A percentile compares a stretch with the other conserved stretches of the same genome.
phyloP scores from a whole-genome alignment of 1,284 basidiomycete species.

The Xerocomus amazonicus region DNA sequence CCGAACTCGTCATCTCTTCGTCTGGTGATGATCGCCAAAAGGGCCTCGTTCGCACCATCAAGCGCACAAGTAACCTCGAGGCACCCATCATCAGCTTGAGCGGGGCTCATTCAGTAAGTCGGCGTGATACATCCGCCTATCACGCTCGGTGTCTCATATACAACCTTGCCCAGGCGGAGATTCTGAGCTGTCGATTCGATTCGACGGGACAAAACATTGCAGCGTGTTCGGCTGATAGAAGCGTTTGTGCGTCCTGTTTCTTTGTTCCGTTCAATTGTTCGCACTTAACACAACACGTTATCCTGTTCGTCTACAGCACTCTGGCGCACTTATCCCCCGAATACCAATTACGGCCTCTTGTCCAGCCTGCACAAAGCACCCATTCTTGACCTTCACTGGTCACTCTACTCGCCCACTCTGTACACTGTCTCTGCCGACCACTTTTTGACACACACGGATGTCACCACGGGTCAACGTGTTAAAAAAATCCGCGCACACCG shows the following conservation, averaged over 20 bases:
- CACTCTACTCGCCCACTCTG: conserved; percentile 63
- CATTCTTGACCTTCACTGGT: conserved; percentile 80
- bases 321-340: conserved; percentile 79
- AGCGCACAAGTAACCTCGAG: conserved; percentile 73
- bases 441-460: conserved; percentile 69
- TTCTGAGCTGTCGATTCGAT: conserved; percentile 76
- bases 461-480: conserved; percentile 72
- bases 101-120: conserved; percentile 67
- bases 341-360: conserved; percentile 77
- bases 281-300: background rate
- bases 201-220: conserved; percentile 80
- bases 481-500: conserved; percentile 79
- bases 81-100: conserved; percentile 78
- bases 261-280: background rate
- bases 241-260: conserved; percentile 59
- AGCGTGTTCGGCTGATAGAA: conserved; percentile 76
- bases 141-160: conserved; percentile 3
- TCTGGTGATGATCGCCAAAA: conserved; percentile 67
- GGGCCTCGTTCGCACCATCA: conserved; percentile 71
- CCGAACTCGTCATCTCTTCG: conserved; percentile 73
- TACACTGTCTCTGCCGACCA: conserved; percentile 86
- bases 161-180: conserved; percentile 55
- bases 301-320: conserved; percentile 46
- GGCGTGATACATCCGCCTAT: background rate
- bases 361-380: conserved; percentile 75